Base-by-base conservation (phyloP, 2,329 filamentous ascomycete genomes). In the Parastagonospora avenae region DNA sequence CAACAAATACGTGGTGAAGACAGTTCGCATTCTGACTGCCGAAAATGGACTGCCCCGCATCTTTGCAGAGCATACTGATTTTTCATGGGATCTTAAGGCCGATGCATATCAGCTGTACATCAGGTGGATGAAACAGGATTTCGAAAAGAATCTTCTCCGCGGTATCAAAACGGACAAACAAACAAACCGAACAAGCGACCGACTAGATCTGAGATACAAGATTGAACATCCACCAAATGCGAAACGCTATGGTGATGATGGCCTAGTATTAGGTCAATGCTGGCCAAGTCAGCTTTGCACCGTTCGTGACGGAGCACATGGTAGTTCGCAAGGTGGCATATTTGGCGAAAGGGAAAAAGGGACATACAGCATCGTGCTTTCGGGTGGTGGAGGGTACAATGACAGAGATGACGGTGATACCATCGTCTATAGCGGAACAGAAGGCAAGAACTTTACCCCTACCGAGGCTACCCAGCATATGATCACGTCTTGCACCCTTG, bases 291-390 rank as follows among this genome's bases (percentile, higher is more conserved):
- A 83, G 52, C 68, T 81, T 0, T 78, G 74, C 8, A 76, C 80
- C 0, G 63, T 84, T 0, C 77, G 80, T 10, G 77, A 81, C 46
- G 82, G 83, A 3, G 82, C 80, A 0, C 84, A 86, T 56, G 83
- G 81, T 2, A 54, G 67, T 0, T 54, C 72, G 0, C 74, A 80
- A 59, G 77, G 71, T 2, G 68, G 69, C 0, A 86, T 88, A 31
- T 76, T 67, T 15, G 83, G 84, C 2, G 71, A 71, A 5, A 61
- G 55, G 1, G 61, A 61, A 0, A 39, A 69, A 1, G 84, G 84
- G 0, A 81, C 82, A 0, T 82, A 75, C 41, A 84, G 80, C 0
- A 78, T 86, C 31, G 77, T 88, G 0, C 69, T 87, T 7, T 79
- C 80, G 0, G 72, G 75, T 0, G 74, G 75, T 0, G 74, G 74